Conservation (phyloP, 495 filamentous ascomycete genomes). For the Tuber melanosporum region DNA sequence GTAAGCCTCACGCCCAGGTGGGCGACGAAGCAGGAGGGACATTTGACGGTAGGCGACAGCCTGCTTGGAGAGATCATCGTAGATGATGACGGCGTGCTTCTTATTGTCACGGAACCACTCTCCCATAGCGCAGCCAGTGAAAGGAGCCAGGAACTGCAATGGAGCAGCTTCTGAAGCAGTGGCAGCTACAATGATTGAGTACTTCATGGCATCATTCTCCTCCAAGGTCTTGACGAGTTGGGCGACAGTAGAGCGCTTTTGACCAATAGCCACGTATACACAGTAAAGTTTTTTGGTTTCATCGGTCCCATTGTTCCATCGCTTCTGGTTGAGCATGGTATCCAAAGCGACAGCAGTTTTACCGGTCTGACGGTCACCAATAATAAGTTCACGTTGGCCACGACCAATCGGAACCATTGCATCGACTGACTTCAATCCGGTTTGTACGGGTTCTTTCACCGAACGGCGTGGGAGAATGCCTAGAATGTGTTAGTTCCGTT, state of each 20-base stretch:
- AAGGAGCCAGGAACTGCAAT: conserved; percentile 90
- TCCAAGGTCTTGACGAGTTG: conserved; percentile 99
- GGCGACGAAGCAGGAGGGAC: conserved; percentile 97
- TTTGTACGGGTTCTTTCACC: conserved; percentile 98
- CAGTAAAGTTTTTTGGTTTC: conserved; percentile 99
- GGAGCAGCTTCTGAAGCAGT: conserved; percentile 96
- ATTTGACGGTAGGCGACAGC: conserved; percentile 99
- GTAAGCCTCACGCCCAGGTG: conserved; percentile 99
- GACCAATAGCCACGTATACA: conserved; percentile 96
- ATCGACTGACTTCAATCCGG: conserved; percentile 97
- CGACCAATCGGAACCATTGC: conserved; percentile 99
- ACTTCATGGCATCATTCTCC: conserved; percentile 99
- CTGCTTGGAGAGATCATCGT: conserved; percentile 97
- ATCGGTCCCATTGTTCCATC: conserved; percentile 85
- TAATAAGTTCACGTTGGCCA: conserved; percentile 99
- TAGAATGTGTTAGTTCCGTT: conserved; percentile 7
- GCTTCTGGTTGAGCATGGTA: conserved; percentile 97
- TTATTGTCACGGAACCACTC: conserved; percentile 90
- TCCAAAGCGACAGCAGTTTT: conserved; percentile 99
- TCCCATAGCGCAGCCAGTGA: conserved; percentile 74
- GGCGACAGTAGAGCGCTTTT: conserved; percentile 98
- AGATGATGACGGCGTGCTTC: conserved; percentile 88
- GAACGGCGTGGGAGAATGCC: conserved; percentile 94
- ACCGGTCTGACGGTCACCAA: conserved; percentile 99
- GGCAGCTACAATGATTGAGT: conserved; percentile 88